Evolutionary conservation across 768 basidiomycete species (phyloP).

Genomic region (Termitomyces heimii): DNA sequence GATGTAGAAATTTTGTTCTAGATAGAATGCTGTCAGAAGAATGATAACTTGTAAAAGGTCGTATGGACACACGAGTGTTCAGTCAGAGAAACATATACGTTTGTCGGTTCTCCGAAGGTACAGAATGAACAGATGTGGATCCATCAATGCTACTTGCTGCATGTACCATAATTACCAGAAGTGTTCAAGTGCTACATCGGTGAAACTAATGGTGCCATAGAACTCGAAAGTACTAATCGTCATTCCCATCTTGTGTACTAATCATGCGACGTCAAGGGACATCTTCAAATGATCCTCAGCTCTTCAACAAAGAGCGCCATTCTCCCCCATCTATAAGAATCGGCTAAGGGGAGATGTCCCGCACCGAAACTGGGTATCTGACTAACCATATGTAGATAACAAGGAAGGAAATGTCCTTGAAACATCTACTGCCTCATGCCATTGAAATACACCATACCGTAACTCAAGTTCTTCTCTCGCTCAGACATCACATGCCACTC

Average conservation of each 20-base stretch:
- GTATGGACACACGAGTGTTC: background rate
- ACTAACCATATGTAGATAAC: background rate
- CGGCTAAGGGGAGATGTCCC: background rate
- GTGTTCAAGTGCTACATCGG: background rate
- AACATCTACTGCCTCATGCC: constrained; percentile 5
- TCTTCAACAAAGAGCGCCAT: background rate
- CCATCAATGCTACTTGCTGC: background rate
- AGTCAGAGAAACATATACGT: background rate
- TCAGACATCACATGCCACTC: background rate
- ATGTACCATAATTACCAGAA: background rate
- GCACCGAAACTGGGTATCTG: background rate
- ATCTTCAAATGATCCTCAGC: background rate
- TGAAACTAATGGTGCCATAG: no score
- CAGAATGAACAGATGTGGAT: background rate
- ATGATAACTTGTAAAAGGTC: background rate
- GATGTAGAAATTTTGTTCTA: background rate
- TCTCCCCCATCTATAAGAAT: background rate
- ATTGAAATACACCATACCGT: constrained; percentile 8
- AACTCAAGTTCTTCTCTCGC: background rate
- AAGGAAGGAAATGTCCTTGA: background rate
- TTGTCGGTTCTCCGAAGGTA: background rate
- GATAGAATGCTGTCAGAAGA: background rate
- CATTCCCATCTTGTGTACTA: background rate
- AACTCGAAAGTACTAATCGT: background rate
- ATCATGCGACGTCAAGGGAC: background rate